phyloP scores from a whole-genome alignment of 2,329 filamentous ascomycete species.

The Fusarium algeriense region DNA sequence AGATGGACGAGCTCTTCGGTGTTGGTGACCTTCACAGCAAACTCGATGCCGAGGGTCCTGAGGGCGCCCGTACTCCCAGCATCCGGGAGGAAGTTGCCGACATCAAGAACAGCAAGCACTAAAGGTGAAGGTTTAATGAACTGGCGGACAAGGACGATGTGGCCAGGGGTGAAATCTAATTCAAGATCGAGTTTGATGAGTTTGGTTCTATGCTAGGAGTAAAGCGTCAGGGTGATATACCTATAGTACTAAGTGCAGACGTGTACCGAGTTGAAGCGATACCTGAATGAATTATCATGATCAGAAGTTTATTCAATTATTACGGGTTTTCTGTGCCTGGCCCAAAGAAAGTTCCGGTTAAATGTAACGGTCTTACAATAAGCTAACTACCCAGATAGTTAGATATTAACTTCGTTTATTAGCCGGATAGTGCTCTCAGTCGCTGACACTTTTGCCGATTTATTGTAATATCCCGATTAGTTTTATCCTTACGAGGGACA shows the following conservation, averaged over 20 bases:
- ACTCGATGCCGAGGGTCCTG: constrained; percentile 51
- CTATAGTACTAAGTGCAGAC: background rate
- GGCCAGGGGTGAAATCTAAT: background rate
- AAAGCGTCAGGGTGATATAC: background rate
- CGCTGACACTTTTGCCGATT: background rate
- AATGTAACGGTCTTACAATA: background rate
- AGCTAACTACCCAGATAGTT: background rate
- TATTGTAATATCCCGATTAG: background rate
- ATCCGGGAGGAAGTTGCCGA: constrained; percentile 45
- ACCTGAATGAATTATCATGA: background rate
- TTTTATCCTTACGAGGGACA: background rate
- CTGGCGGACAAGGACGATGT: background rate
- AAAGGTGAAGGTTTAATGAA: background rate
- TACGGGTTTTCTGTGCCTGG: background rate
- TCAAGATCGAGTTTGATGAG: background rate
- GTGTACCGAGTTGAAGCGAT: constrained; percentile 3
- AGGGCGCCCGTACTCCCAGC: constrained; percentile 43
- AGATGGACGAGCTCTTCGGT: constrained; percentile 76
- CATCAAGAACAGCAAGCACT: constrained; percentile 28
- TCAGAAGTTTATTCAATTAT: background rate
- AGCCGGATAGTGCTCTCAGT: background rate
- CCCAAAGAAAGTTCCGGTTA: background rate
- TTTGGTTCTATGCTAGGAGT: background rate
- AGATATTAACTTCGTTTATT: background rate
- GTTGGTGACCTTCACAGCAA: constrained; percentile 60